Evolutionary conservation across 1,284 basidiomycete species (phyloP), one percentile per base, ranked within the genome.

Genomic region (Rhodofomes roseus): DNA sequence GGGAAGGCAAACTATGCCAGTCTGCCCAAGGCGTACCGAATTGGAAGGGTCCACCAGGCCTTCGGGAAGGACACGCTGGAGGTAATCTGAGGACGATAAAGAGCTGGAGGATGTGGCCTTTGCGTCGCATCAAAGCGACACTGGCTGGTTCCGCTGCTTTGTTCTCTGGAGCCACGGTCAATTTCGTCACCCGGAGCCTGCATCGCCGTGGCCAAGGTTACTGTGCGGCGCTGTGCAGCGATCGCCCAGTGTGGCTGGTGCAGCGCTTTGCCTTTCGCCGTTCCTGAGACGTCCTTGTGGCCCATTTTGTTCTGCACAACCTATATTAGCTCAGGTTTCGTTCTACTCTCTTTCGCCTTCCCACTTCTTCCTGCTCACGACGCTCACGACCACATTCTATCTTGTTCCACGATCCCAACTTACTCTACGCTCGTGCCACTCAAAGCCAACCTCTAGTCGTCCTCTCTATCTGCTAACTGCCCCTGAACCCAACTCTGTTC

Each of bases 21-120:
- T n/a, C 52, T 27, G 31, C 37, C 57, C 41, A 18, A 58, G 52
- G 4, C 20, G 41, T 9, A 54, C 57, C 23, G 57, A 58, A 58
- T 54, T 54, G 57, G 57, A 27, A 58, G 50, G 50, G 50, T 12
- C 44, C 34, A 27, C 51, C 57, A 52, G 57, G 31, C 20, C 25
- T 53, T 53, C 56, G 37, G 55, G 37, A 50, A 58, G 40, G 34
- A 37, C 39, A 39, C 23, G 31, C 29, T 31, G 23, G 29, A 23
- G 56, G 36, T 23, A 23, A 18, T 36, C 16, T 29, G 57, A 48
- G 16, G 36, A 58, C 23, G 52, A 54, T 40, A 43, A 48, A 54
- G 31, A 27, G 57, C 14, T 14, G 11, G 50, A 29, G 39, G 29
- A 43, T 20, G 37, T 23, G 40, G 11, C 43, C 14, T 25, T 18